Evolutionary conservation across 176 grass and related monocot genomes (phyloP), one percentile per base, ranked within the genome.

Genomic region (Zizania latifolia): DNA sequence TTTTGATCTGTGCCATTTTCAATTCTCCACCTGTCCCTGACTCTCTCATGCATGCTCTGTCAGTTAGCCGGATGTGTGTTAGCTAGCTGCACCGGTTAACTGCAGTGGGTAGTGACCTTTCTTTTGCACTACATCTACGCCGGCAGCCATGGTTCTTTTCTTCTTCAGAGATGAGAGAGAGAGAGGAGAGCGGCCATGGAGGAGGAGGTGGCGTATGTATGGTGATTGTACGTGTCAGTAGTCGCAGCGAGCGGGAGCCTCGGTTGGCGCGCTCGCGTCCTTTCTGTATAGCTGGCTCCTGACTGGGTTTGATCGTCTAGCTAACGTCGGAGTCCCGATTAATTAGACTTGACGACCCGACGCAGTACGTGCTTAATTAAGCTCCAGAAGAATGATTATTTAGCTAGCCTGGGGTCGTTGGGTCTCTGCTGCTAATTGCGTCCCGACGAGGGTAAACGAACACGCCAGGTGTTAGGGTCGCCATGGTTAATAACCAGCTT

Each of bases 211-310:
- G 28, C 38, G 65, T 84, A 6, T 8, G 78, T 27, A 54, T 44
- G 80, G 48, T 56, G 71, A 36, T 32, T 50, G 43, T 78, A 67
- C 8, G 33, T 68, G n/a, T n/a, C 56, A 70, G 66, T 10, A 62
- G 70, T 0, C 53, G 41, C 33, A 65, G 65, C 36, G 30, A 30
- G 80, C 19, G 36, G 28, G 48, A 58, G 51, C 53, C 69, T 86
- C 31, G 77, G 70, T 74, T 74, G 83, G 70, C 76, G 70, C 19
- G n/a, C n/a, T n/a, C n/a, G 62, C 63, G 70, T 58, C 84, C 54
- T 36, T 59, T 75, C 23, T 8, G 3, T 55, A 79, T 81, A 86
- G 63, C 85, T 88, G 80, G 85, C 45, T 54, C 71, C 22, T n/a
- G 65, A 66, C 17, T 89, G 70, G 68, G 37, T n/a, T 71, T 43